Base-by-base conservation (phyloP, 257 asterid genomes). In the Linaria vulgaris region DNA sequence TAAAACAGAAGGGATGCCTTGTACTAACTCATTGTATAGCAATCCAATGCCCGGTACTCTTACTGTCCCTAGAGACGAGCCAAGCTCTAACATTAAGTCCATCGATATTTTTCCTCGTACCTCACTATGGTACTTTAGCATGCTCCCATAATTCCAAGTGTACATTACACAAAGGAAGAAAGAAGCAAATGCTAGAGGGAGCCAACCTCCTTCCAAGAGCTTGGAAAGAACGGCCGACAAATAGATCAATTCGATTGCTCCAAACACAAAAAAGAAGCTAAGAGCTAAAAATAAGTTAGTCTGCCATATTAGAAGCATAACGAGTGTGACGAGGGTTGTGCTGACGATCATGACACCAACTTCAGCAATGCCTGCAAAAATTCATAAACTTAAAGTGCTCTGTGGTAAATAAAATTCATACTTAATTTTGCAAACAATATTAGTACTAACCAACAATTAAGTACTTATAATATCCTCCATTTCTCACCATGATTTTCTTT, bases 261-360 rank as follows among this genome's bases (percentile, higher is more conserved):
- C 96, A 51, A 90, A 90, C n/a, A 90, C 67, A 23, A 85, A 69
- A 0, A 90, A 95, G 75, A 94, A 94, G 52, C 74, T 74, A 1
- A 94, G 59, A 22, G 96, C 97, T 17, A 88, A 38, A 22, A 85
- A 30, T 61, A 90, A 62, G 78, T 87, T 87, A 0, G 90, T 83
- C 55, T 79, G 96, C 99, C 97, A 94, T 62, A 94, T 90, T 15
- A 94, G 80, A 65, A 94, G 83, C 97, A 94, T 90, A 0, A 94
- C 95, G 19, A 94, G 85, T 0, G 99, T 94, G 66, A 94, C 96
- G 68, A 94, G 72, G 12, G 82, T 58, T 1, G 99, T 90, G 75
- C 91, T 94, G 12, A 90, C 96, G 0, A 94, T 70, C 99, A 94
- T 94, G 27, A 94, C 99, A 10, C 95, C 96, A n/a, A 94, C 95